A percentile compares a stretch with the other conserved stretches of the same genome.
Conservation (phyloP, 495 filamentous ascomycete species). For the Parathielavia appendiculata region DNA sequence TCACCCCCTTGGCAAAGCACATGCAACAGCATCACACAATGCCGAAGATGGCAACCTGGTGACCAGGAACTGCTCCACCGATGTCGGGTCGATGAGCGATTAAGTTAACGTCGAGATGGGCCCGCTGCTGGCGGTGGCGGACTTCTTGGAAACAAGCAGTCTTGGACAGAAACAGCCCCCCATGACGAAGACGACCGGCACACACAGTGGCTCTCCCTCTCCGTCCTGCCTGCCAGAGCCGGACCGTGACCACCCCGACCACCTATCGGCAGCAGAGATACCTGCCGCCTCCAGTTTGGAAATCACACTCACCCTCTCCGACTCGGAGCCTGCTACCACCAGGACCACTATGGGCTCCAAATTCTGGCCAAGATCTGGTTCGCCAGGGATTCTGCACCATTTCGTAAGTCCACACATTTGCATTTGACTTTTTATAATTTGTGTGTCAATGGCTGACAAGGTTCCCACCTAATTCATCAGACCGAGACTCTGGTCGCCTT, state of each 20-base stretch:
- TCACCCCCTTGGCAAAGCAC: not conserved
- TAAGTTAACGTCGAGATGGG: not conserved
- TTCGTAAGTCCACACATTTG: constrained; percentile 36
- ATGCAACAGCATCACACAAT: too few species aligned
- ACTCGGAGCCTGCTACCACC: not conserved
- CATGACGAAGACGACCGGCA: not conserved
- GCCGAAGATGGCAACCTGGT: too few species aligned
- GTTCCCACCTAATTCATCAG: constrained; percentile 15
- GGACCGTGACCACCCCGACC: too few species aligned
- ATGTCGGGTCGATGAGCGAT: constrained; percentile 3
- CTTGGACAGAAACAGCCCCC: not conserved
- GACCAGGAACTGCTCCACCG: not conserved
- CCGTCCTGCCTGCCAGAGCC: not conserved
- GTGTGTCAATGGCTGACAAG: not conserved
- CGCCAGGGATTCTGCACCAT: constrained; percentile 54
- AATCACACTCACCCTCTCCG: constrained; percentile 1
- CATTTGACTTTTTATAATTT: not conserved
- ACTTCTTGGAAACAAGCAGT: too few species aligned
- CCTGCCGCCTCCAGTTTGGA: not conserved
- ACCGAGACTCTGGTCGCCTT: constrained; percentile 46
- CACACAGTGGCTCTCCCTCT: not conserved
- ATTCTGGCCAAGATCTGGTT: constrained; percentile 47
- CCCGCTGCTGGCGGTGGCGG: not conserved
- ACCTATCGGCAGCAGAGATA: not conserved
- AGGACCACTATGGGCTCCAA: constrained; percentile 41